phyloP scores from a whole-genome alignment of 2,329 filamentous ascomycete genomes.

The Tolypocladium capitatum region DNA sequence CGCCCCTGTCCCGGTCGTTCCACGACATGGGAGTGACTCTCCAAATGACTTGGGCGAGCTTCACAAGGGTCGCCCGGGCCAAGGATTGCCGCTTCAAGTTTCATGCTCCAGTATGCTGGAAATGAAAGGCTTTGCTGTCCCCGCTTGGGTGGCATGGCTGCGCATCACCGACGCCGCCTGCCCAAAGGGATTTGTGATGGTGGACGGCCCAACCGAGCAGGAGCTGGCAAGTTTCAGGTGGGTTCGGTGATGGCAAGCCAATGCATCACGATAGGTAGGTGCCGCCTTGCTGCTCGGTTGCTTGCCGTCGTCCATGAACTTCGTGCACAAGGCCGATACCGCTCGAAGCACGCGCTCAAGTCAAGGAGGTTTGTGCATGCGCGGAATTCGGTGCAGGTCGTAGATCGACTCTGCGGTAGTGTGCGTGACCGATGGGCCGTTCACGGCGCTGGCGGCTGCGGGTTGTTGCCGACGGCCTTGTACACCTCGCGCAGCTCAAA shows the following conservation, averaged over 20 bases:
- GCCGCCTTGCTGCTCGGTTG: background rate
- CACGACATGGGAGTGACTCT: background rate
- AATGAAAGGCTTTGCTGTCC: background rate
- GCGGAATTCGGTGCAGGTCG: background rate
- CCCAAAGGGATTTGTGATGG: no score
- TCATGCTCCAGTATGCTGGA: background rate
- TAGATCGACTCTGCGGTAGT: background rate
- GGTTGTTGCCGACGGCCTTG: conserved; percentile 49
- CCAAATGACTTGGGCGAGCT: background rate
- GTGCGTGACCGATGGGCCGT: background rate
- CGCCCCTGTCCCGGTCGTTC: background rate
- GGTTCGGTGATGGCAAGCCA: no score
- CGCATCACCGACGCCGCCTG: no score
- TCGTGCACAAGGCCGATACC: background rate
- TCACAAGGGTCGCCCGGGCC: no score
- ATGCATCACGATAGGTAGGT: no score
- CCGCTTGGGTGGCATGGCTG: no score
- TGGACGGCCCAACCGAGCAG: no score
- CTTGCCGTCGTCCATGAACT: background rate
- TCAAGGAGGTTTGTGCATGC: background rate
- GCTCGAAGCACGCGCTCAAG: background rate
- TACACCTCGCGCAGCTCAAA: conserved; percentile 53
- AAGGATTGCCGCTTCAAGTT: no score
- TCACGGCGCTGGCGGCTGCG: conserved; percentile 19
- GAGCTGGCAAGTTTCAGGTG: no score